Evolutionary conservation across 176 grass and related monocot species (phyloP), one percentile per base, ranked within the genome.

Genomic region (Thinopyrum elongatum): DNA sequence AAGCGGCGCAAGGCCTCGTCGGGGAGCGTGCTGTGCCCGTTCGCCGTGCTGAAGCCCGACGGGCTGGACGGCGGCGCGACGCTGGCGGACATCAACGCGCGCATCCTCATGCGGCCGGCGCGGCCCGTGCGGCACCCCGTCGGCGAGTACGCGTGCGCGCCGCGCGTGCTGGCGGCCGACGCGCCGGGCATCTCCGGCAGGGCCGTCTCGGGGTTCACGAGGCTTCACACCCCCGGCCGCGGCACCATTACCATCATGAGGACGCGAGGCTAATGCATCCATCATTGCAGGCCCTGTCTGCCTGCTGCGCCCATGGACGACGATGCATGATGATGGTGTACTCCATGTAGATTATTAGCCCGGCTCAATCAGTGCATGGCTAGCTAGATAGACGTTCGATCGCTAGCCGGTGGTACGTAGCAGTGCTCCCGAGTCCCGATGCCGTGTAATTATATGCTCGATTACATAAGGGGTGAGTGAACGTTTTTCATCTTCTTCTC

Each of bases 241-340:
- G 97, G 97, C 65, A 99, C 97, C 65, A 92, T 99, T 3, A 99
- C 97, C 58, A 99, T 99, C 88, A 93, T 99, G 59, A 91, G 97
- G 81, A 99, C 97, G 61, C 78, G 92, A 76, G 92, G 90, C 65
- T 23, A n/a, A 41, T 31, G 28, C 59, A 11, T 14, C 14, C 70
- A 74, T 74, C 72, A 75, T 75, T 75, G 72, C 72, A 6, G 1
- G 25, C 72, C 46, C 13, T 27, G 70, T 27, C 19, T 58, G 49
- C 5, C 13, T 9, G n/a, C 36, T 4, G 70, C 26, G 16, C 71
- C 71, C 11, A 75, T 75, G 72, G 42, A 51, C 17, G 72, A 49
- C 17, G 42, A 75, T 6, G 42, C 2, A 46, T 46, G 71, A 16
- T 2, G 38, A 44, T 6, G 10, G 25, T 3, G 55, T 21, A 3